Conservation (phyloP, 176 grass and related monocot genomes). For the Guadua angustifolia region DNA sequence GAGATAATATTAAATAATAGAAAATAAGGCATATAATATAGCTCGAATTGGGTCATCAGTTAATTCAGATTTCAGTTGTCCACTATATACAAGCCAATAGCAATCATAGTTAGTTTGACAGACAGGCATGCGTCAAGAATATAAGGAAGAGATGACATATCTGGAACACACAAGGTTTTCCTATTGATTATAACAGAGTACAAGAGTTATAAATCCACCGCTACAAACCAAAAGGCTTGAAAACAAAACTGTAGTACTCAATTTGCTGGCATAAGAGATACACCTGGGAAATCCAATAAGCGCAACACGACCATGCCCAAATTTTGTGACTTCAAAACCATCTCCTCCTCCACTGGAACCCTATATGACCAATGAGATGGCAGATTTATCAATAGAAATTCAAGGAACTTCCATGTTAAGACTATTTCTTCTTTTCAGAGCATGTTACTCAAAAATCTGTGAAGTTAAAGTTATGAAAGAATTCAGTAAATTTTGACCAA, state of each 20-base stretch:
- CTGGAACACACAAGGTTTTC: constrained; percentile 18
- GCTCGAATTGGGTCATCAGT: constrained; percentile 4
- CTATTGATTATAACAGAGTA: constrained; percentile 10
- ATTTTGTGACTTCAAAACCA: constrained; percentile 99
- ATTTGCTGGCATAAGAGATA: constrained; percentile 33
- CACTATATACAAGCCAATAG: constrained; percentile 5
- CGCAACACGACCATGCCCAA: constrained; percentile 96
- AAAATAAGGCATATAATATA: not conserved
- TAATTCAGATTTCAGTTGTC: constrained; percentile 30
- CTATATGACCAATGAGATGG: constrained; percentile 50
- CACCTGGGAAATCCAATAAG: constrained; percentile 98
- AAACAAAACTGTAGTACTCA: not conserved
- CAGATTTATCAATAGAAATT: not conserved
- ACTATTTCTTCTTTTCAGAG: not conserved
- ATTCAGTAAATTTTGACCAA: not conserved
- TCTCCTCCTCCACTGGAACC: constrained; percentile 89
- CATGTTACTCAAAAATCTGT: not conserved
- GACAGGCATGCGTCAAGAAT: constrained; percentile 32
- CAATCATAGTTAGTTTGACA: constrained; percentile 16
- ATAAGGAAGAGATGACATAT: constrained; percentile 11
- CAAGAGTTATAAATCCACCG: not conserved
- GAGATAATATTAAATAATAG: constrained; percentile 12
- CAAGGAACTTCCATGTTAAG: not conserved
- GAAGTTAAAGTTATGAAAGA: not conserved
- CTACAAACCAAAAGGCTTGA: constrained; percentile 11